phyloP scores from a whole-genome alignment of 164 flowering plant genomes.

The Annona squamosa region DNA sequence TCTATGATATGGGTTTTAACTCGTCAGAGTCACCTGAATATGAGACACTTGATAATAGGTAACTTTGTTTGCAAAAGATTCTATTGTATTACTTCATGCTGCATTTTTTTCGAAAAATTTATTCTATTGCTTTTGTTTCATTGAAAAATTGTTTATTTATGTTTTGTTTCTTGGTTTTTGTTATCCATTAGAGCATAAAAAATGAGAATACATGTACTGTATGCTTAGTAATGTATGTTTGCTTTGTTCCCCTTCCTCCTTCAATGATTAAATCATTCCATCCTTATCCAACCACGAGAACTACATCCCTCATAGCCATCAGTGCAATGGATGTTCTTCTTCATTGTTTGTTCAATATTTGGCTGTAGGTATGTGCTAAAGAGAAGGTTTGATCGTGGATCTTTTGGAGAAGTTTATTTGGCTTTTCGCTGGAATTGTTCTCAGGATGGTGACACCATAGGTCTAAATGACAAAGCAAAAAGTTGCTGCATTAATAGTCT shows the following conservation, averaged over 20 bases:
- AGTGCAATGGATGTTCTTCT: too few species aligned
- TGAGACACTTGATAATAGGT: conserved; percentile 48
- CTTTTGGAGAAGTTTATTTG: conserved; percentile 98
- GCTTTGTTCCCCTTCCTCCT: neutral
- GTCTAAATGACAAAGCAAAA: conserved; percentile 18
- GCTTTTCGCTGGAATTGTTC: conserved; percentile 83
- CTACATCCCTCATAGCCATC: too few species aligned
- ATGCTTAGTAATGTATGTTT: too few species aligned
- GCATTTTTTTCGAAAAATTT: neutral
- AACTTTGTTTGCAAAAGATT: neutral
- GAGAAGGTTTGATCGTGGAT: conserved; percentile 86
- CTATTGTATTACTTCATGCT: neutral
- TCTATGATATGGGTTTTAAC: conserved; percentile 39
- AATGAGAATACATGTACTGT: too few species aligned
- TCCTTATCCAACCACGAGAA: too few species aligned
- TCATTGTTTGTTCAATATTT: too few species aligned
- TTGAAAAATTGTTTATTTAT: neutral
- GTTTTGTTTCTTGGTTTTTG: neutral
- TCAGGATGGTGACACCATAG: conserved; percentile 28
- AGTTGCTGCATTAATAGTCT: conserved; percentile 16
- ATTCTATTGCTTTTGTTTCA: neutral
- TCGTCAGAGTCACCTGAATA: conserved; percentile 39
- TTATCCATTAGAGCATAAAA: neutral
- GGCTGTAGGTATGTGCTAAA: conserved; percentile 56
- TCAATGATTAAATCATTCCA: neutral